Base-by-base conservation (phyloP, 2,329 filamentous ascomycete genomes). In the Fusarium praegraminearum region DNA sequence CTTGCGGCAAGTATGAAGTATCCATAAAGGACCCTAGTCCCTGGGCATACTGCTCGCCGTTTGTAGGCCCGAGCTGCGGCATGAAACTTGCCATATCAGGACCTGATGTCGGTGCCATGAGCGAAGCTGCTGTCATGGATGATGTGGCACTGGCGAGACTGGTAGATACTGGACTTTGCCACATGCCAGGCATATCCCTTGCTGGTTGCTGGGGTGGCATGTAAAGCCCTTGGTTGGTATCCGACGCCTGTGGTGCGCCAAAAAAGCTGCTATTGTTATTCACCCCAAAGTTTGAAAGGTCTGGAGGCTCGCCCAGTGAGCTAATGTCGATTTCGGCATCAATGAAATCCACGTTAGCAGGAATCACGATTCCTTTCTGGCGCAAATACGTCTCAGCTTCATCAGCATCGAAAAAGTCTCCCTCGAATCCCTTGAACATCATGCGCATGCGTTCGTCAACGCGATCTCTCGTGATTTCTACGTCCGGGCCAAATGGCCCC, bases 331-430 rank as follows among this genome's bases (percentile, higher is more conserved):
- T 78, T 50, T 91, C 84, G 11, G 86, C 85, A 49, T 86, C 85
- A 2, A 91, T 82, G 57, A 86, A 89, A 20, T 91, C 89, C 12
- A 86, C 83, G 12, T 83, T 81, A 0, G 86, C 84, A 12, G 90
- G 86, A 53, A 94, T 88, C 46, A 82, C 76, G 32, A 93, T 86
- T 7, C 89, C 89, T 32, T 86, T 85, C 51, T 86, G 83, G 41
- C 85, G 85, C 4, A 97, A 80, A 75, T 94, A 96, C 15, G 87
- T 84, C 77, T 96, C 91, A 0, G 94, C 89, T 76, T 96, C 93
- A 62, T 92, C 86, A 0, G 89, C 81, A 74, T 96, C 92, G 71
- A 91, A 92, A 83, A 93, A 96, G 52, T 92, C 87, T 7, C 92
- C 92, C 62, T 91, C 86, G 65, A 90, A 91, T 0, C 88, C 91